phyloP scores from a whole-genome alignment of 169 alveolate genomes.

The Eimeria tenella region DNA sequence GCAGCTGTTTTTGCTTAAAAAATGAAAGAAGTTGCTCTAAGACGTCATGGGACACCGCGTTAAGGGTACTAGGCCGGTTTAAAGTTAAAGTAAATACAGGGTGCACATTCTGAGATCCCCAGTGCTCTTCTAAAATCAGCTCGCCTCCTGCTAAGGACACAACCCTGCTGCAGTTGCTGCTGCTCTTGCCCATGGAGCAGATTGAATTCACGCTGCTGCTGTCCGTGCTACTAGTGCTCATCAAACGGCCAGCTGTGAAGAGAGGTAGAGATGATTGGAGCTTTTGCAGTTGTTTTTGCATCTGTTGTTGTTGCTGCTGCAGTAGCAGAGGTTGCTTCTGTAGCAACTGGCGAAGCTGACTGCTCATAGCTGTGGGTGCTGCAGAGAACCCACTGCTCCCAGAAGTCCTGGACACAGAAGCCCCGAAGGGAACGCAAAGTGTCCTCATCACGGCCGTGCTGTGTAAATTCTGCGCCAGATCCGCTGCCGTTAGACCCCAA shows the following conservation, averaged over 20 bases:
- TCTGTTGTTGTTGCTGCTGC: neutral
- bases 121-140: neutral
- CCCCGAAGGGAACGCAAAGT: no score
- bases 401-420: no score
- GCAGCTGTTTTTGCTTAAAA: neutral
- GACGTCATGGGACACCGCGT: slow-evolving; percentile 60
- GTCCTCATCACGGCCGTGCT: no score
- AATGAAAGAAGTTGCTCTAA: neutral
- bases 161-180: neutral
- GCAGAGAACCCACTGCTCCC: neutral
- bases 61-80: slow-evolving; percentile 64
- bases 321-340: neutral
- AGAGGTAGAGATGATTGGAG: neutral
- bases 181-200: neutral
- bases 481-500: no score
- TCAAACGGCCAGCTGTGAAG: neutral
- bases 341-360: neutral
- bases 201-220: neutral
- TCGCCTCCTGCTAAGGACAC: neutral
- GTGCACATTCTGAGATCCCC: neutral
- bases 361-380: neutral
- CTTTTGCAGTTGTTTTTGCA: neutral
- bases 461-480: no score
- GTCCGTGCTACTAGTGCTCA: neutral
- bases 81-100: slow-evolving; percentile 20